Evolutionary conservation across 768 basidiomycete genomes (phyloP).

Genomic region (Pisolithus marmoratus): DNA sequence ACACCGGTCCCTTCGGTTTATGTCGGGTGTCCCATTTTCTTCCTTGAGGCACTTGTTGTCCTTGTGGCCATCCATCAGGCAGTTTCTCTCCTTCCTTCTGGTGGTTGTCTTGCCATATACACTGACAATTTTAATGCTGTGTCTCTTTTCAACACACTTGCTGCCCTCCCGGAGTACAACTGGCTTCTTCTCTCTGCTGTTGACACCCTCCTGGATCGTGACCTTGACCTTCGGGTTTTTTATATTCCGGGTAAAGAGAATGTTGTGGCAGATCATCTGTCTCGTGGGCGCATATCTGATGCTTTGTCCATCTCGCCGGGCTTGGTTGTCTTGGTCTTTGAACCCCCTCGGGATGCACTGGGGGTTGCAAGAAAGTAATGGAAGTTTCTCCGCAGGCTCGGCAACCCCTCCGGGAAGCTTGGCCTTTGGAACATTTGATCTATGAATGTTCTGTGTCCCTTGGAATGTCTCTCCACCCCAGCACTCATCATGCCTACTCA

Average conservation of each 20-base stretch:
- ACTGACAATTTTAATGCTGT: constrained; percentile 32
- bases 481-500: constrained; percentile 18
- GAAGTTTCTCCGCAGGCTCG: fast-evolving
- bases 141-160: constrained; percentile 25
- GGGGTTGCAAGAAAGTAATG: constrained; percentile 16
- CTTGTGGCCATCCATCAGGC: constrained; percentile 11
- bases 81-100: background rate
- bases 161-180: constrained; percentile 10
- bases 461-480: constrained; percentile 15
- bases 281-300: constrained; percentile 10
- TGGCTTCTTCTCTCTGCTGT: constrained; percentile 10
- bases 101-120: constrained; percentile 10
- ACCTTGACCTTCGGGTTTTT: constrained; percentile 18
- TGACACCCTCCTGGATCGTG: background rate
- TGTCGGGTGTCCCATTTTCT: constrained; percentile 27
- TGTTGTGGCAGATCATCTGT: constrained; percentile 21
- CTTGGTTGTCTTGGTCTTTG: constrained; percentile 4
- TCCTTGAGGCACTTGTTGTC: constrained; percentile 21
- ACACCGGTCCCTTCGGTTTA: too few relatives aligned
- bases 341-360: constrained; percentile 25
- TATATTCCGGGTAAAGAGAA: constrained; percentile 22
- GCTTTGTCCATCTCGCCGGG: constrained; percentile 3
- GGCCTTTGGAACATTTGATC: constrained; percentile 6
- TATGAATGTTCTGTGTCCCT: constrained; percentile 20
- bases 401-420: constrained; percentile 4